Conservation (phyloP, 371 early-diverging fungal species). For the Mortierella sp. region DNA sequence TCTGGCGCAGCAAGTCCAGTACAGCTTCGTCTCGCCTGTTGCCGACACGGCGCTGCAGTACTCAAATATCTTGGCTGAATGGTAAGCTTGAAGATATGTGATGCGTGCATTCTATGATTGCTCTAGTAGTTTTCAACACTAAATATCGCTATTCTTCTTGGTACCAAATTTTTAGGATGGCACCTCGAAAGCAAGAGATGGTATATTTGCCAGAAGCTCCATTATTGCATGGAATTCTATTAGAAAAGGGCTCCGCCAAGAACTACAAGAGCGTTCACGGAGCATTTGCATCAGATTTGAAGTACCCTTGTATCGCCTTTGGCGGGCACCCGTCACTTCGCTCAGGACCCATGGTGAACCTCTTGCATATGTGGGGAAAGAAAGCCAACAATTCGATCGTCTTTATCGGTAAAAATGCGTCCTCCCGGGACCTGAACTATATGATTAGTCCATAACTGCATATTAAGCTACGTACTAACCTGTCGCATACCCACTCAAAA, state of each 20-base stretch:
- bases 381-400: constrained; percentile 58
- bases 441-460: background rate
- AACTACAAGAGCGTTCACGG: constrained; percentile 57
- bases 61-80: constrained; percentile 90
- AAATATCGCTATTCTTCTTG: too few species aligned
- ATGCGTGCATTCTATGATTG: too few species aligned
- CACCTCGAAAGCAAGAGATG: constrained; percentile 63
- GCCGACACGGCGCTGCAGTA: constrained; percentile 83
- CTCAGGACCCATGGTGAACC: constrained; percentile 57
- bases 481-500: too few species aligned
- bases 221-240: constrained; percentile 63
- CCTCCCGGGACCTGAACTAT: background rate
- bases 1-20: constrained; percentile 68
- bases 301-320: constrained; percentile 76
- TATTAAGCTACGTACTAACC: background rate
- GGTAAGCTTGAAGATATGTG: constrained; percentile 59
- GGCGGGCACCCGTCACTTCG: constrained; percentile 65
- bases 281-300: constrained; percentile 53
- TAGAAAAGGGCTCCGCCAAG: constrained; percentile 59
- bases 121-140: background rate
- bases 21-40: constrained; percentile 77
- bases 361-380: constrained; percentile 59
- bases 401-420: constrained; percentile 54
- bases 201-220: constrained; percentile 70
- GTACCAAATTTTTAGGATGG: constrained; percentile 75